Percentiles rank a stretch among this genome's conserved stretches.
Conservation (phyloP, 2,329 filamentous ascomycete genomes). For the Rosellinia necatrix region DNA sequence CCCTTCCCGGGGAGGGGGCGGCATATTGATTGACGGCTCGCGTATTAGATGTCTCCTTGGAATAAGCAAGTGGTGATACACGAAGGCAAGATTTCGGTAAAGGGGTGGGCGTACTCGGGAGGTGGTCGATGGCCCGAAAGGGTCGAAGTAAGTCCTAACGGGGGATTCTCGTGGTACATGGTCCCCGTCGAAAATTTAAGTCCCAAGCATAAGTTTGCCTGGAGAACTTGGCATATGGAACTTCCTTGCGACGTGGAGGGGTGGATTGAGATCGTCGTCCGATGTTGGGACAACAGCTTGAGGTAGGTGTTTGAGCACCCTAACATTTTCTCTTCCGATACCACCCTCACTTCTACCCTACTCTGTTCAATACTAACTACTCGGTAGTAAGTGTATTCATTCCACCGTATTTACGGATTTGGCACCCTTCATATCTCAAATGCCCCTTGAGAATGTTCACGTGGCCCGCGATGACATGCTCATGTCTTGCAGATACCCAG, state of each 20-base stretch:
- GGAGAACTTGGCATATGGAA: slow-evolving; percentile 67
- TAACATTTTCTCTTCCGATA: not conserved
- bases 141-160: slow-evolving; percentile 67
- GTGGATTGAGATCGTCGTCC: slow-evolving; percentile 62
- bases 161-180: slow-evolving; percentile 67
- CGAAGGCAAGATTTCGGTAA: slow-evolving; percentile 59
- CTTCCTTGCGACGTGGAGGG: slow-evolving; percentile 66
- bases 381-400: too few species aligned
- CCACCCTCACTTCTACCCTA: too few species aligned
- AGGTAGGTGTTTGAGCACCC: slow-evolving; percentile 13
- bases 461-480: too few species aligned
- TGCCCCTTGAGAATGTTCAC: too few species aligned
- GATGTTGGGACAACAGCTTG: slow-evolving; percentile 65
- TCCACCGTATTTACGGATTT: too few species aligned
- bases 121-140: slow-evolving; percentile 64
- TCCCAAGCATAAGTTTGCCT: slow-evolving; percentile 65
- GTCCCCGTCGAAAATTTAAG: slow-evolving; percentile 64
- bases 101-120: slow-evolving; percentile 63
- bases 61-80: slow-evolving; percentile 66
- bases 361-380: too few species aligned
- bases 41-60: slow-evolving; percentile 58
- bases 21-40: too few species aligned
- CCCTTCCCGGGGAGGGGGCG: too few species aligned
- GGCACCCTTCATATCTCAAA: too few species aligned
- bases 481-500: slow-evolving; percentile 65